Conservation (phyloP, 2,329 filamentous ascomycete species). For the Penicillium crustosum region DNA sequence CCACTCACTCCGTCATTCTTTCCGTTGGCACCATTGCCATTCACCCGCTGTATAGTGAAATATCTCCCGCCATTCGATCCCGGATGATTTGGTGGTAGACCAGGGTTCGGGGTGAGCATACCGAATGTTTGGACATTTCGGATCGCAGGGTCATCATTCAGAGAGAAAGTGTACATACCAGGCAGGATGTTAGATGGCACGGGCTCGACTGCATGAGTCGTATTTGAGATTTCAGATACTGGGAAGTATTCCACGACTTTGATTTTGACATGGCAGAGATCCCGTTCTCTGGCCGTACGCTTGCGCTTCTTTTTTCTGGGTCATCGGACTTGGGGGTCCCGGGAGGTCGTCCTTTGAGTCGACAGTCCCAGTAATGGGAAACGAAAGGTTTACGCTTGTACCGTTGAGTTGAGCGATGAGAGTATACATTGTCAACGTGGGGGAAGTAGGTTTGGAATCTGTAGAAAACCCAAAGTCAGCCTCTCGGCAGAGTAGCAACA, state of each 20-base stretch:
- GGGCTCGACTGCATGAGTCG: constrained; percentile 19
- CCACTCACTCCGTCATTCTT: constrained; percentile 68
- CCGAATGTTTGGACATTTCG: constrained; percentile 40
- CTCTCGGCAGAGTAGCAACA: neutral
- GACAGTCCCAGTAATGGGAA: constrained; percentile 82
- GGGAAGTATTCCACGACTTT: constrained; percentile 80
- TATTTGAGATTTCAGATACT: constrained; percentile 30
- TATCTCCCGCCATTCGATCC: constrained; percentile 56
- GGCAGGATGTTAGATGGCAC: constrained; percentile 26
- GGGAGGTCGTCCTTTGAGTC: constrained; percentile 74
- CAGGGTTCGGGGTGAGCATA: constrained; percentile 43
- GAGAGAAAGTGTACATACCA: constrained; percentile 28
- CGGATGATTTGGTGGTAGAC: constrained; percentile 46
- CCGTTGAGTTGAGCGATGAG: constrained; percentile 75
- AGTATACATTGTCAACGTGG: constrained; percentile 81
- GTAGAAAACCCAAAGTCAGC: constrained; percentile 1
- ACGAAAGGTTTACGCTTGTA: constrained; percentile 82
- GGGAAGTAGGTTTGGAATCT: constrained; percentile 80
- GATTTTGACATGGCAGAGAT: constrained; percentile 84
- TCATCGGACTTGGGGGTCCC: constrained; percentile 78
- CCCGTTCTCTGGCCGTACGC: constrained; percentile 69
- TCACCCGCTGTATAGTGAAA: constrained; percentile 75
- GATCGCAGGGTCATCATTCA: constrained; percentile 3
- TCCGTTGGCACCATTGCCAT: constrained; percentile 72
- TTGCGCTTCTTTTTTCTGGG: constrained; percentile 78